Conservation (phyloP, 306 rosid species). For the Alnus glutinosa region DNA sequence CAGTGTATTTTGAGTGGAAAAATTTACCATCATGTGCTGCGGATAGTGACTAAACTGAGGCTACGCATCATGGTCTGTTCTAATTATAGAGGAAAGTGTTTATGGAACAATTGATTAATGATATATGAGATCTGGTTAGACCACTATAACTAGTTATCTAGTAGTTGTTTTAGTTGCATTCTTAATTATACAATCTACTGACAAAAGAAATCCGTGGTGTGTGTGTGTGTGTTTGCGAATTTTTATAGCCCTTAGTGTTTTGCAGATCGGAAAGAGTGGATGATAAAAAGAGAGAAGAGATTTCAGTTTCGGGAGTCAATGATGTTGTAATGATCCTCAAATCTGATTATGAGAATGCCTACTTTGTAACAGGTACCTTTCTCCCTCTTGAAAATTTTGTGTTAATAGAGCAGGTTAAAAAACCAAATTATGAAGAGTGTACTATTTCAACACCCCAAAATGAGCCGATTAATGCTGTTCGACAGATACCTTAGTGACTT, state of each 20-base stretch:
- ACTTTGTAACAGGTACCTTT: constrained; percentile 76
- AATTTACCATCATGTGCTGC: not conserved
- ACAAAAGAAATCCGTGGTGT: not conserved
- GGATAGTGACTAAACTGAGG: not conserved
- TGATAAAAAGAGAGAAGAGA: constrained; percentile 39
- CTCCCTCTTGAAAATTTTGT: not conserved
- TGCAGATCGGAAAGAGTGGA: constrained; percentile 26
- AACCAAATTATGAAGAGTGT: too few relatives aligned
- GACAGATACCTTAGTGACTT: too few relatives aligned
- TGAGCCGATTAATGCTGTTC: too few relatives aligned
- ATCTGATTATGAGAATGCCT: constrained; percentile 60
- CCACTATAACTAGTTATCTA: not conserved
- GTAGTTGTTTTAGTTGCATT: not conserved
- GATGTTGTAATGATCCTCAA: constrained; percentile 64
- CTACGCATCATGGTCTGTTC: not conserved
- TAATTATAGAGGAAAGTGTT: not conserved
- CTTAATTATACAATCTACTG: not conserved
- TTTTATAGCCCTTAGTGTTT: constrained; percentile 1
- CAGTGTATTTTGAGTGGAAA: not conserved
- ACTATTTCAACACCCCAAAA: too few relatives aligned
- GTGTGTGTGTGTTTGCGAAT: not conserved
- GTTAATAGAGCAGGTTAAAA: not conserved
- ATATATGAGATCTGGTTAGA: not conserved
- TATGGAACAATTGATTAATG: not conserved
- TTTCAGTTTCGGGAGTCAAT: constrained; percentile 49